Conservation (phyloP, 148 eudicot species). For the Amaranthus cruentus region DNA sequence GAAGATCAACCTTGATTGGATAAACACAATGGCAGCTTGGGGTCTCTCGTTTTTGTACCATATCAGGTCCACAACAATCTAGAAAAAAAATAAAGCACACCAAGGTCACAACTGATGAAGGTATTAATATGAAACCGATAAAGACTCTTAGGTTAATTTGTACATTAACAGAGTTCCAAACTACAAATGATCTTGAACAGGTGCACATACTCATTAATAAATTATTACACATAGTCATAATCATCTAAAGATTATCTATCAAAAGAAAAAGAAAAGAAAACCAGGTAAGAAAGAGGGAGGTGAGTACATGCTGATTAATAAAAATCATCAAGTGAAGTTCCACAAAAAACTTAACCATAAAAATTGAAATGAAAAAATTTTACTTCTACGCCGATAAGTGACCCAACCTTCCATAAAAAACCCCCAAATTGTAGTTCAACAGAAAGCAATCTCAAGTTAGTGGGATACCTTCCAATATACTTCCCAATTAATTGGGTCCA, state of each 20-base stretch:
- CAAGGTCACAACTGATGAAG: slow-evolving; percentile 15
- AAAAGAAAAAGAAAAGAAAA: background rate
- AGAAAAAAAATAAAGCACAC: slow-evolving; percentile 22
- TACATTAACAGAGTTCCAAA: background rate
- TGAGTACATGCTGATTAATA: background rate
- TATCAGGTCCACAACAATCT: slow-evolving; percentile 87
- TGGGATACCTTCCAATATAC: too few relatives aligned
- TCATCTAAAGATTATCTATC: background rate
- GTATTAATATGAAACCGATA: background rate
- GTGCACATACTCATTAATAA: background rate
- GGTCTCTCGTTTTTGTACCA: slow-evolving; percentile 74
- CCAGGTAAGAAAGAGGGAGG: background rate
- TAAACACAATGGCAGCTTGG: slow-evolving; percentile 81
- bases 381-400: too few relatives aligned
- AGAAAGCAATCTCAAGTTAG: too few relatives aligned
- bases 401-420: too few relatives aligned
- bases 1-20: slow-evolving; percentile 88
- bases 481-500: too few relatives aligned
- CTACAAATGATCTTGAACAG: background rate
- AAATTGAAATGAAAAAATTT: too few relatives aligned
- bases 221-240: background rate
- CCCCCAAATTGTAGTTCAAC: too few relatives aligned
- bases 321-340: background rate
- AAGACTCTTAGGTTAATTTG: too few relatives aligned
- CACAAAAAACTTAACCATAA: background rate